A percentile compares a stretch with the other conserved stretches of the same genome.
Evolutionary conservation across 2,329 filamentous ascomycete species (phyloP).

Genomic region (Arachnomyces sp.): DNA sequence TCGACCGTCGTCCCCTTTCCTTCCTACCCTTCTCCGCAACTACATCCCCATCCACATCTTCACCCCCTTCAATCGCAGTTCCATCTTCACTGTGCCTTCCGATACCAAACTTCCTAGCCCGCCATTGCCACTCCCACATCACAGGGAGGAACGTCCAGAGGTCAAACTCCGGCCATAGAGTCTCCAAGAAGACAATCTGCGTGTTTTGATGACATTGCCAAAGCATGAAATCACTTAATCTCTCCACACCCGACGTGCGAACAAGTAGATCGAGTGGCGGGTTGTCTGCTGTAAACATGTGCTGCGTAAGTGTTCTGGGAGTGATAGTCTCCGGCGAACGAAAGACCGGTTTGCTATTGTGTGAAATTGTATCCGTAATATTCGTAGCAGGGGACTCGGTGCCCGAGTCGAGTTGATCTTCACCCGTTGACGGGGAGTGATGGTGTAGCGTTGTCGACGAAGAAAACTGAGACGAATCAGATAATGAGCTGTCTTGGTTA

Average conservation of each 20-base stretch:
- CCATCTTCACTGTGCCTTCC: too few species aligned
- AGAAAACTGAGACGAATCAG: slow-evolving; percentile 31
- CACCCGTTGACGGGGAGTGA: background rate
- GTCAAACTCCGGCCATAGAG: slow-evolving; percentile 93
- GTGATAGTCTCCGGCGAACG: slow-evolving; percentile 86
- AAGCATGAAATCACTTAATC: slow-evolving; percentile 95
- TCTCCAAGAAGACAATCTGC: slow-evolving; percentile 84
- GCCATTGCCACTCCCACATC: slow-evolving; percentile 78
- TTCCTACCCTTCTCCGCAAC: slow-evolving; percentile 43
- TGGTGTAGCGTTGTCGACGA: slow-evolving; percentile 45
- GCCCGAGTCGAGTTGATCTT: slow-evolving; percentile 14
- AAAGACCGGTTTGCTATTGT: slow-evolving; percentile 30
- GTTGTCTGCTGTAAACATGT: slow-evolving; percentile 79
- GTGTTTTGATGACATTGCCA: slow-evolving; percentile 96
- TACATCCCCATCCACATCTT: slow-evolving; percentile 49
- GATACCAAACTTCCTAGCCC: slow-evolving; percentile 45
- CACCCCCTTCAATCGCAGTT: slow-evolving; percentile 49
- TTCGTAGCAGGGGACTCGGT: slow-evolving; percentile 10
- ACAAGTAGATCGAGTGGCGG: slow-evolving; percentile 88
- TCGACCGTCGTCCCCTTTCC: slow-evolving; percentile 11
- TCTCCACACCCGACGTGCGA: slow-evolving; percentile 84
- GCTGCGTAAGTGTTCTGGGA: slow-evolving; percentile 67
- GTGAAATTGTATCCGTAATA: slow-evolving; percentile 24
- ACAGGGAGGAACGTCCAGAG: slow-evolving; percentile 90
- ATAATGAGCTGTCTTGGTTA: too few species aligned